Percentiles rank a stretch among this genome's conserved stretches.
Evolutionary conservation across 345 rosid species (phyloP).

Genomic region (Euphorbia tirucalli): DNA sequence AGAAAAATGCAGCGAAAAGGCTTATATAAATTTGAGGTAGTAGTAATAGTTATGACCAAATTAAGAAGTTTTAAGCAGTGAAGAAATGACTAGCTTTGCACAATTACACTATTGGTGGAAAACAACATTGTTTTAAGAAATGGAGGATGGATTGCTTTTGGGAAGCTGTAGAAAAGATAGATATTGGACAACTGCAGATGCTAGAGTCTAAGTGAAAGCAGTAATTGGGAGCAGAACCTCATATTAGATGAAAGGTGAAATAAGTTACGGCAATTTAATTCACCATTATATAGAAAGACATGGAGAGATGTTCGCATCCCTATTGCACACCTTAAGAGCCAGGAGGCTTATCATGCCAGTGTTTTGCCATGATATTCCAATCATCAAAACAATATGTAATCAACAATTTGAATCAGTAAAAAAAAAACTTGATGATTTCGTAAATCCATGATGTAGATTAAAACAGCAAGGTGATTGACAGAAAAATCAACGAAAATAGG

Average conservation of each 20-base stretch:
- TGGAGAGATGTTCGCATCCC: not conserved
- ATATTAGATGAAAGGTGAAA: not conserved
- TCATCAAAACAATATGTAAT: not conserved
- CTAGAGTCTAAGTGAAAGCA: not conserved
- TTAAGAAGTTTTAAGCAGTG: not conserved
- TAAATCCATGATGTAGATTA: not conserved
- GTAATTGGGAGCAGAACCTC: not conserved
- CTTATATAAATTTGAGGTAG: not conserved
- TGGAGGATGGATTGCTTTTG: not conserved
- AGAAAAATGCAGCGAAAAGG: not conserved
- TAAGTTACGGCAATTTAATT: not conserved
- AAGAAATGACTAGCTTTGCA: not conserved
- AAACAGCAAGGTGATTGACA: not conserved
- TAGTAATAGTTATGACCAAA: not conserved
- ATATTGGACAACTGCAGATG: not conserved
- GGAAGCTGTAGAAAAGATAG: not conserved
- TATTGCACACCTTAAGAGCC: not conserved
- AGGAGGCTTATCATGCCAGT: too few relatives aligned
- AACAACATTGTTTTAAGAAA: not conserved
- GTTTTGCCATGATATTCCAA: not conserved
- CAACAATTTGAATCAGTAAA: not conserved
- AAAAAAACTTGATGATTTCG: not conserved
- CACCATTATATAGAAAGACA: not conserved
- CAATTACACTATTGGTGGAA: not conserved
- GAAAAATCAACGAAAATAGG: not conserved